Evolutionary conservation across 495 filamentous ascomycete genomes (phyloP), one percentile per base, ranked within the genome.

Genomic region (Penicillium coprophilum): DNA sequence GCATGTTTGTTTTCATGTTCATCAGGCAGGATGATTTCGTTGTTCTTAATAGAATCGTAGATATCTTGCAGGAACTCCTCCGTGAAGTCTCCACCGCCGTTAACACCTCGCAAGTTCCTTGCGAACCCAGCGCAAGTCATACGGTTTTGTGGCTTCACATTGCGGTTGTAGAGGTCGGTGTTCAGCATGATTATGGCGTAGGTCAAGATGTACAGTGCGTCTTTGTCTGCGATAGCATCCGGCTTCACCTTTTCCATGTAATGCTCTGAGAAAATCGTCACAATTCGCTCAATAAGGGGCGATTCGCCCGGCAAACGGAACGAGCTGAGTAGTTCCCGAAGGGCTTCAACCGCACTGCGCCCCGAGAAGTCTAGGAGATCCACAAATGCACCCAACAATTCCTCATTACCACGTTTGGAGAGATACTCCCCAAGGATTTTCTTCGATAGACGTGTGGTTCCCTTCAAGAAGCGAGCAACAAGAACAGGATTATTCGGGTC

Each of bases 121-220:
- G 90, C 79, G 66, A 99, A 99, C 63, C 91, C 88, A 20, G 75
- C 69, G 53, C 81, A 82, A 4, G 82, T 83, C 94, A 98, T 98
- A 32, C 93, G 90, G 59, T 84, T 85, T 60, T 83, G 73, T 8
- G 76, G 69, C 71, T 96, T 96, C 45, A 97, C 69, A 60, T 96
- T 97, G 3, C 92, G 90, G 66, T 94, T 97, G 67, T 97, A 93
- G 59, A 92, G 87, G 59, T 97, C 94, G 4, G 94, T 94, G 62
- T 96, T 96, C 55, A 96, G 76, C 85, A 96, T 89, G 70, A 99
- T 96, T 62, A 97, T 96, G 17, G 90, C 94, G 68, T 97, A 99
- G 0, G 90, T 93, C 43, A 99, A 78, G 36, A 97, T 80, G 65
- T 87, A 97, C 23, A 93, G 81, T n/a, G 91, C 85, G 70, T 97